Percentiles rank a stretch among this genome's conserved stretches.
Evolutionary conservation across 2,329 filamentous ascomycete genomes (phyloP).

Genomic region (Coniochaeta sp.): DNA sequence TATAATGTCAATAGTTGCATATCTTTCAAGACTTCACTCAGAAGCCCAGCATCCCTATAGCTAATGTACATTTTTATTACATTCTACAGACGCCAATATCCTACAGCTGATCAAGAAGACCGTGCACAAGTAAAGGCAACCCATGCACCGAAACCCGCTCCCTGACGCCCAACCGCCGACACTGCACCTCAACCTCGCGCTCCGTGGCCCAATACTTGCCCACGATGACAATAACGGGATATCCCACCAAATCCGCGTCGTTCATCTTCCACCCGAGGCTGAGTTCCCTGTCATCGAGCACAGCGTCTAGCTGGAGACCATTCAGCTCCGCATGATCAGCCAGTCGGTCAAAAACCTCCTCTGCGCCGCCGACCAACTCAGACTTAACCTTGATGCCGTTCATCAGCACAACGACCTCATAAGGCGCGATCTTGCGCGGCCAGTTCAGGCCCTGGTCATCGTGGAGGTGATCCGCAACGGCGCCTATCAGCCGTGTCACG

Average conservation of each 20-base stretch:
- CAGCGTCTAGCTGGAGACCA: constrained; percentile 45
- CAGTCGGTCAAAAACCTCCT: constrained; percentile 58
- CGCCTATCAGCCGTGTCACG: constrained; percentile 81
- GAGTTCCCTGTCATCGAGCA: constrained; percentile 62
- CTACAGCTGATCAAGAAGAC: not conserved
- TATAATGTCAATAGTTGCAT: too few species aligned
- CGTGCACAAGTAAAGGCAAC: constrained; percentile 20
- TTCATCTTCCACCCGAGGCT: constrained; percentile 74
- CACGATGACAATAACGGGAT: constrained; percentile 74
- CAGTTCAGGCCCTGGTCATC: constrained; percentile 75
- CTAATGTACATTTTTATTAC: not conserved
- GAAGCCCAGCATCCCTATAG: too few species aligned
- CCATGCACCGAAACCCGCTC: constrained; percentile 46
- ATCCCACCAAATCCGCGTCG: constrained; percentile 85
- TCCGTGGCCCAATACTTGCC: constrained; percentile 60
- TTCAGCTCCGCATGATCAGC: constrained; percentile 6
- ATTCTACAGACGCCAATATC: not conserved
- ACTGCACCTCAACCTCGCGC: constrained; percentile 68
- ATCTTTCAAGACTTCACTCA: too few species aligned
- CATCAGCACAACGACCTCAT: constrained; percentile 62
- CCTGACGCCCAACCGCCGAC: constrained; percentile 57
- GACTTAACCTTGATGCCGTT: constrained; percentile 19
- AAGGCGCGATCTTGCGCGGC: constrained; percentile 82
- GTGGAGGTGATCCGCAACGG: constrained; percentile 68
- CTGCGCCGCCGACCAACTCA: constrained; percentile 37